phyloP scores from a whole-genome alignment of 306 rosid genomes.

The Potentilla sterilis region DNA sequence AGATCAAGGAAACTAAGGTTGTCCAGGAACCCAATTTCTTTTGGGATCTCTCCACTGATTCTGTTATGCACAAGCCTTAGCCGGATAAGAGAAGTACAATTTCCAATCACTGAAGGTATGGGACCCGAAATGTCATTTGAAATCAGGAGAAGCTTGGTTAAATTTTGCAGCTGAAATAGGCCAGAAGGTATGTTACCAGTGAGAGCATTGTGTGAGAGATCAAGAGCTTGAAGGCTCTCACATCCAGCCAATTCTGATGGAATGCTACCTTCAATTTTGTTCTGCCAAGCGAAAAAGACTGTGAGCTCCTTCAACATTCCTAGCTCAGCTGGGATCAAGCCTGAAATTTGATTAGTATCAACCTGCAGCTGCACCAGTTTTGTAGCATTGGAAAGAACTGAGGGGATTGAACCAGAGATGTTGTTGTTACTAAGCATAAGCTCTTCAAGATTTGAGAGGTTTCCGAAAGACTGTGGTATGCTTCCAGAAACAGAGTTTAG shows the following conservation, averaged over 20 bases:
- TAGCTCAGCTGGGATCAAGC: conserved; percentile 62
- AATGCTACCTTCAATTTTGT: conserved; percentile 74
- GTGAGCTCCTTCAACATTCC: conserved; percentile 56
- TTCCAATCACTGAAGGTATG: conserved; percentile 65
- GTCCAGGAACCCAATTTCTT: conserved; percentile 54
- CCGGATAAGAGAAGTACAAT: conserved; percentile 64
- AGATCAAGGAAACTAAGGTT: conserved; percentile 71
- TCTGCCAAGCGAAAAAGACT: conserved; percentile 83
- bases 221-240: conserved; percentile 63
- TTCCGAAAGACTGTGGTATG: conserved; percentile 65
- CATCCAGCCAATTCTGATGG: conserved; percentile 63
- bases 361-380: conserved; percentile 75
- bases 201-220: conserved; percentile 73
- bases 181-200: conserved; percentile 63
- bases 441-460: conserved; percentile 66
- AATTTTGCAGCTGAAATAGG: conserved; percentile 65
- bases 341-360: conserved; percentile 70
- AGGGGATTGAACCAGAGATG: conserved; percentile 73
- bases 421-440: conserved; percentile 85
- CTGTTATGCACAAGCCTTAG: conserved; percentile 58
- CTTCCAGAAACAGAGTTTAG: conserved; percentile 68
- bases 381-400: conserved; percentile 51
- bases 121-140: conserved; percentile 71
- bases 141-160: conserved; percentile 69
- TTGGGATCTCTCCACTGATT: conserved; percentile 68